Evolutionary conservation across 2,329 filamentous ascomycete genomes (phyloP).

Genomic region (Hawksworthiomyces lignivorus): DNA sequence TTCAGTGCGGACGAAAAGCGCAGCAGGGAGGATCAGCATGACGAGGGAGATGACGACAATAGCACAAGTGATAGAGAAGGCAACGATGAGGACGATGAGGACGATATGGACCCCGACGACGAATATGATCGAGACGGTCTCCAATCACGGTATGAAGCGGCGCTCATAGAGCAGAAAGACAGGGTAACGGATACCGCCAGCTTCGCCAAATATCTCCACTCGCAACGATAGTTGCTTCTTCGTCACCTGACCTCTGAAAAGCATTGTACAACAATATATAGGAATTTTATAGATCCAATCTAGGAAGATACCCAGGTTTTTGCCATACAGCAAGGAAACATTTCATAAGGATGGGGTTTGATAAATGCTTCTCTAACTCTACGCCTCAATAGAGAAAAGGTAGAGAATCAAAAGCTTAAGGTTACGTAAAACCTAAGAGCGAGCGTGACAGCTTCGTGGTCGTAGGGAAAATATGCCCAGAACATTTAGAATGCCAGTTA

Average conservation of each 20-base stretch:
- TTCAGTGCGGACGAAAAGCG: conserved; percentile 22
- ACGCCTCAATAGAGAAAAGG: too few species aligned
- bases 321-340: too few species aligned
- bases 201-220: conserved; percentile 53
- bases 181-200: conserved; percentile 48
- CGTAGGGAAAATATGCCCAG: too few species aligned
- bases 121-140: conserved; percentile 58
- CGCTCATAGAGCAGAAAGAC: conserved; percentile 50
- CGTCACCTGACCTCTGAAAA: too few species aligned
- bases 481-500: too few species aligned
- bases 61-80: conserved; percentile 38
- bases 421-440: too few species aligned
- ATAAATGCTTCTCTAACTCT: too few species aligned
- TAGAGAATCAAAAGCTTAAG: too few species aligned
- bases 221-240: conserved; percentile 26
- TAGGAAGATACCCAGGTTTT: neutral
- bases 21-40: conserved; percentile 26
- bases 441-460: too few species aligned
- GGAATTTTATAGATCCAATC: too few species aligned
- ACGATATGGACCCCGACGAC: conserved; percentile 51
- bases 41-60: conserved; percentile 34
- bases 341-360: too few species aligned
- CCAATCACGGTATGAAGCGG: conserved; percentile 68
- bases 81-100: conserved; percentile 51
- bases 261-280: too few species aligned